These are phyloP conservation scores for Cucumis cinereus DNA, from an alignment of 306 rosid genomes.

Conservation along the genomic window DNA sequence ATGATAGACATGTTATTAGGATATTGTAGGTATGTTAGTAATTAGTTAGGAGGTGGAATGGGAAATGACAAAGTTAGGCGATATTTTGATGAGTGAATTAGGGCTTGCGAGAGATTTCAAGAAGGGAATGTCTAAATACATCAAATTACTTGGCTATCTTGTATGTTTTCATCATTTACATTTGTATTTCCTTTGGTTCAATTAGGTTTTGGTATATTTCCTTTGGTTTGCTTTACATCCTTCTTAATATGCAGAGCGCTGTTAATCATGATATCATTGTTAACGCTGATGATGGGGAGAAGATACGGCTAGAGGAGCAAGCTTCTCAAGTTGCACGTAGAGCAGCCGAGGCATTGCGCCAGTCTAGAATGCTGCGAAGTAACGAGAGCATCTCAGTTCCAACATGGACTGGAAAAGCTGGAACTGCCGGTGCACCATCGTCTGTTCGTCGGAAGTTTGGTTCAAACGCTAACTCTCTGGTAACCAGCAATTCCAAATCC, in stretches of 20 bases:
- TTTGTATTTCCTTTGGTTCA: too few species aligned
- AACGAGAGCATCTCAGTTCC: slow-evolving; percentile 63
- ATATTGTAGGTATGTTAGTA: too few species aligned
- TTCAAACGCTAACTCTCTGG: slow-evolving; percentile 52
- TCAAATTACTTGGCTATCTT: too few species aligned
- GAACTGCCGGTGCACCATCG: slow-evolving; percentile 88
- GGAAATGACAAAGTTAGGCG: too few species aligned
- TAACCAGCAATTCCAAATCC: slow-evolving; percentile 29
- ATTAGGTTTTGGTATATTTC: background rate
- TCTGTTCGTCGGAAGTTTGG: slow-evolving; percentile 63
- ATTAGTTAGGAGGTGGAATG: too few species aligned
- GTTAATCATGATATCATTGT: slow-evolving; percentile 81
- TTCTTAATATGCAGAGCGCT: slow-evolving; percentile 48
- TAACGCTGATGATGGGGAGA: slow-evolving; percentile 84
- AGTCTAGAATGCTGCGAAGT: slow-evolving; percentile 74
- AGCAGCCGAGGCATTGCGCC: slow-evolving; percentile 89
- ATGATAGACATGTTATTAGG: too few species aligned
- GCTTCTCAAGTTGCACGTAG: slow-evolving; percentile 90
- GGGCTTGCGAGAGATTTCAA: too few species aligned
- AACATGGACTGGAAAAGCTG: slow-evolving; percentile 96
- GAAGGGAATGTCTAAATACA: too few species aligned
- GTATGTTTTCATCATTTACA: too few species aligned
- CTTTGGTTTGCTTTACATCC: slow-evolving; percentile 1
- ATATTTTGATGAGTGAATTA: too few species aligned
- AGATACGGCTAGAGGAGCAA: slow-evolving; percentile 73